phyloP scores from a whole-genome alignment of 495 filamentous ascomycete genomes.

The Evernia prunastri region DNA sequence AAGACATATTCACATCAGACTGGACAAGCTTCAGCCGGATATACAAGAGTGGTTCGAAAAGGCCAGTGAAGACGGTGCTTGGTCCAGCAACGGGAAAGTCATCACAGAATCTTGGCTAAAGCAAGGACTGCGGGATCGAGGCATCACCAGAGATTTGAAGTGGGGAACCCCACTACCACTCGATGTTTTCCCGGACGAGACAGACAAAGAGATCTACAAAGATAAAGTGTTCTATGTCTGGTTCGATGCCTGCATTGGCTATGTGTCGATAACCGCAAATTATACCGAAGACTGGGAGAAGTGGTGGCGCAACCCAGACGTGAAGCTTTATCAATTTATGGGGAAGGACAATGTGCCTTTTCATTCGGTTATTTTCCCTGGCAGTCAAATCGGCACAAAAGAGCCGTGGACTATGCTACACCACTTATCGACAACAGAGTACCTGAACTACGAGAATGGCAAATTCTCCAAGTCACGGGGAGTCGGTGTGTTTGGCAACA shows the following conservation, averaged over 20 bases:
- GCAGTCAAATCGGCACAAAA: constrained; percentile 71
- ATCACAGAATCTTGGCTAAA: constrained; percentile 76
- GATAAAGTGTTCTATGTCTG: constrained; percentile 71
- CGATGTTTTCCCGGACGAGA: constrained; percentile 28
- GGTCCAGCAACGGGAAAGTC: constrained; percentile 68
- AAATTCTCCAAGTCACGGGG: constrained; percentile 94
- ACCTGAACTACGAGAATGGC: constrained; percentile 90
- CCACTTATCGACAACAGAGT: constrained; percentile 85
- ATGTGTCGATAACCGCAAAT: constrained; percentile 88
- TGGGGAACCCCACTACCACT: constrained; percentile 75
- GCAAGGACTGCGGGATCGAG: constrained; percentile 72
- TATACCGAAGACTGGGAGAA: constrained; percentile 89
- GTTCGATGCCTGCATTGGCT: constrained; percentile 98
- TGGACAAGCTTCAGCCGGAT: constrained; percentile 71
- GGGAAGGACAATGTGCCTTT: constrained; percentile 97
- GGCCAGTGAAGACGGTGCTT: constrained; percentile 53
- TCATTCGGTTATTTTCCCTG: constrained; percentile 89
- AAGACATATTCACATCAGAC: constrained; percentile 66
- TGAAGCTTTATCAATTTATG: constrained; percentile 94
- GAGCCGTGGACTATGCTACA: constrained; percentile 89
- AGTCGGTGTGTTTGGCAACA: constrained; percentile 86
- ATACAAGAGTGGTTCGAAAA: constrained; percentile 65
- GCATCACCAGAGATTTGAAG: constrained; percentile 86
- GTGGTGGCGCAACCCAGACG: constrained; percentile 92
- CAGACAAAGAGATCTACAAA: constrained; percentile 37